These are phyloP conservation scores for Prunus padus DNA, from an alignment of 306 rosid genomes.

Conservation along the genomic window DNA sequence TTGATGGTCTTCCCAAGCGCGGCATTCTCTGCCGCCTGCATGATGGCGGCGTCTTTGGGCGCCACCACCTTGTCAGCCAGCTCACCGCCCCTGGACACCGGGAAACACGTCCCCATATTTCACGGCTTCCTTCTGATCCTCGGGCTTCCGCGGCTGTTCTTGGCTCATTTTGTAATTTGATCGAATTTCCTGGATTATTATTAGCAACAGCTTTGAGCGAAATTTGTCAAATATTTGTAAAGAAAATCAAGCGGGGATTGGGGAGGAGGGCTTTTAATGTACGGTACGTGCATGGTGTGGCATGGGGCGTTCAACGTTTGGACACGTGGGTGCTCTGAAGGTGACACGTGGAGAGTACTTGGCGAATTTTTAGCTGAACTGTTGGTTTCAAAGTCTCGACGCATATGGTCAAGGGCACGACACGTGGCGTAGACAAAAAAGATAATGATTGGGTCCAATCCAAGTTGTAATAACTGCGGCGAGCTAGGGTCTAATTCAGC, in stretches of 20 bases:
- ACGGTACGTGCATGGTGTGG: conserved; percentile 9
- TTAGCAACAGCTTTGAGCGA: background rate
- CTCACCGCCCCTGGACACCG: conserved; percentile 32
- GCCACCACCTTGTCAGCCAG: conserved; percentile 38
- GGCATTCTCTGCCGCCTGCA: conserved; percentile 48
- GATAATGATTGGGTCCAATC: conserved; percentile 12
- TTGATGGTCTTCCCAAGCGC: conserved; percentile 35
- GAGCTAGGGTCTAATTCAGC: too few species aligned
- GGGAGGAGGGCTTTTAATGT: background rate
- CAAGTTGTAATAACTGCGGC: background rate
- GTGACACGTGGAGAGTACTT: conserved; percentile 15
- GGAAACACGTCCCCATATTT: conserved; percentile 48
- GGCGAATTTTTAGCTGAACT: conserved; percentile 11
- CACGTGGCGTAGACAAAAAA: conserved; percentile 1
- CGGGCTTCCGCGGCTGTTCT: conserved; percentile 35
- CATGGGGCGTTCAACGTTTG: conserved; percentile 23
- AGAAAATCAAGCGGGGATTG: background rate
- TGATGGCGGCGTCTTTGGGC: conserved; percentile 41
- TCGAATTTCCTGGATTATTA: background rate
- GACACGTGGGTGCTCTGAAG: conserved; percentile 4
- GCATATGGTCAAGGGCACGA: background rate
- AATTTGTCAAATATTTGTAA: background rate
- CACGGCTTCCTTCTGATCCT: conserved; percentile 15
- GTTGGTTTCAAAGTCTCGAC: background rate
- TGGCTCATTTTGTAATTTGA: conserved; percentile 39